These are phyloP conservation scores for Myriosclerotinia scirpicola DNA, from an alignment of 2,329 filamentous ascomycete genomes.

Conservation along the genomic window DNA sequence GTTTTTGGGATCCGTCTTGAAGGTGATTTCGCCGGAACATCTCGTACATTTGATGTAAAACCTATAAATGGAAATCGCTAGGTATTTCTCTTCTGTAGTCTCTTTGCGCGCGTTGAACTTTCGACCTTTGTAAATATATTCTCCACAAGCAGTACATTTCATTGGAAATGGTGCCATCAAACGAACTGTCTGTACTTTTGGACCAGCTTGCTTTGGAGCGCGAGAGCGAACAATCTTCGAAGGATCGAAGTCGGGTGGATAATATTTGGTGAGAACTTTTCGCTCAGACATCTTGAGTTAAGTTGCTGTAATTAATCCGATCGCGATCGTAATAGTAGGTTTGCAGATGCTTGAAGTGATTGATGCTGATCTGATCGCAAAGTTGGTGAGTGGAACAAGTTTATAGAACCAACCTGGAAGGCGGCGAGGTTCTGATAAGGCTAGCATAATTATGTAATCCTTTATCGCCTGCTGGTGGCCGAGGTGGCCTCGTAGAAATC, in stretches of 20 bases:
- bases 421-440: constrained; percentile 5
- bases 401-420: not conserved
- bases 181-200: constrained; percentile 81
- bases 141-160: constrained; percentile 67
- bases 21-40: constrained; percentile 83
- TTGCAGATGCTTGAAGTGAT: not conserved
- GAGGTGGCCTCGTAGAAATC: not conserved
- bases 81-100: constrained; percentile 86
- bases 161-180: constrained; percentile 88
- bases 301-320: not conserved
- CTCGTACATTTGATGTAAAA: constrained; percentile 92
- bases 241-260: constrained; percentile 83
- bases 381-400: constrained; percentile 7
- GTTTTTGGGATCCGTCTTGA: constrained; percentile 92
- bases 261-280: constrained; percentile 71
- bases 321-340: not conserved
- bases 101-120: constrained; percentile 97
- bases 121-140: constrained; percentile 88
- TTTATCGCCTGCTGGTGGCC: not conserved
- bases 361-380: not conserved
- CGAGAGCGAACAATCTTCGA: constrained; percentile 70
- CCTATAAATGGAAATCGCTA: constrained; percentile 80
- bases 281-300: constrained; percentile 71
- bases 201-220: constrained; percentile 69
- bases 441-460: constrained; percentile 1